Evolutionary conservation across 805 yeast genomes (phyloP).

Genomic region (Candida michaelii): DNA sequence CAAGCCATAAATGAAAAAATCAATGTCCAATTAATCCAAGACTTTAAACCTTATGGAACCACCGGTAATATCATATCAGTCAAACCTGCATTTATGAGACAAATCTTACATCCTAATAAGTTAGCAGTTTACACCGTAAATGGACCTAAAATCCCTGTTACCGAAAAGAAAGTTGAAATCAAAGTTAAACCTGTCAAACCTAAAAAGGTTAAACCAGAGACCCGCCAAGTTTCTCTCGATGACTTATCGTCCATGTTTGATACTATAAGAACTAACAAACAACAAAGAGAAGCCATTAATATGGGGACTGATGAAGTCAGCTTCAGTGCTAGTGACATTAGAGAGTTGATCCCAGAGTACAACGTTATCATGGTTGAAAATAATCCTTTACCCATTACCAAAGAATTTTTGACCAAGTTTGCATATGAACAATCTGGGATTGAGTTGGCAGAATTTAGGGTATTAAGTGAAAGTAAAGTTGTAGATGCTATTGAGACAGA

Average conservation of each 20-base stretch:
- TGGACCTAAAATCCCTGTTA: slow-evolving; percentile 44
- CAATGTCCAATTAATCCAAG: slow-evolving; percentile 71
- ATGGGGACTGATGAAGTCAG: slow-evolving; percentile 14
- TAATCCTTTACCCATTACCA: slow-evolving; percentile 27
- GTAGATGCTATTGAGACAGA: slow-evolving; percentile 12
- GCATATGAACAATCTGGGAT: slow-evolving; percentile 33
- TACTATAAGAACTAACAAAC: slow-evolving; percentile 21
- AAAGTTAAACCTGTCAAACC: slow-evolving; percentile 11
- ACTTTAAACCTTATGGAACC: slow-evolving; percentile 61
- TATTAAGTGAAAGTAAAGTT: slow-evolving; percentile 4
- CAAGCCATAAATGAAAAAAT: slow-evolving; percentile 3
- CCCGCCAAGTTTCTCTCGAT: slow-evolving; percentile 38
- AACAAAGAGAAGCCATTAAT: not conserved
- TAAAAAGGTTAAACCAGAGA: slow-evolving; percentile 13
- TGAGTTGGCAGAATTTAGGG: slow-evolving; percentile 22
- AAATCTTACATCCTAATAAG: slow-evolving; percentile 64
- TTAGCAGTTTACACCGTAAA: slow-evolving; percentile 67
- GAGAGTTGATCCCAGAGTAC: slow-evolving; percentile 26
- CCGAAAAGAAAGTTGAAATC: slow-evolving; percentile 18
- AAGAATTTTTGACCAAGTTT: slow-evolving; percentile 21
- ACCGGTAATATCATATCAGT: slow-evolving; percentile 75
- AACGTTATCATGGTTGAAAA: slow-evolving; percentile 18
- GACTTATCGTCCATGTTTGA: slow-evolving; percentile 39
- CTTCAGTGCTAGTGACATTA: slow-evolving; percentile 33
- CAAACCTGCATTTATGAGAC: slow-evolving; percentile 80